Conservation (phyloP, 2,329 filamentous ascomycete genomes). For the Leptographium wingfieldii region DNA sequence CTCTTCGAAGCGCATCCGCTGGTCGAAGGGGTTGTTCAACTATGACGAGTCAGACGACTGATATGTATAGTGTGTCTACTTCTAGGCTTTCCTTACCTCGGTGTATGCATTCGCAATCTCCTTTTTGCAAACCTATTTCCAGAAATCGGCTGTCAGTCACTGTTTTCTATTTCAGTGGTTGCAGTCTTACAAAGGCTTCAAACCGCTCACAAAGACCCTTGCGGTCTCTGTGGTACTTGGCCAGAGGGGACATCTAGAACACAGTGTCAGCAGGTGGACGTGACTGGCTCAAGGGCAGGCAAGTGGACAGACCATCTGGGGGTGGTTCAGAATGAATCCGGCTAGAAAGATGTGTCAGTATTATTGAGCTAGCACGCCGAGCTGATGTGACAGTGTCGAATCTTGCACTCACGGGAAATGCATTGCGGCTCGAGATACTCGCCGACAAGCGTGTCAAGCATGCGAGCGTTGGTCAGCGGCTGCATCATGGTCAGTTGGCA, state of each 20-base stretch:
- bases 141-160: background rate
- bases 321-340: constrained; percentile 14
- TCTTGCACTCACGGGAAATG: constrained; percentile 13
- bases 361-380: background rate
- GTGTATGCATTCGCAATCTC: constrained; percentile 96
- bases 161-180: background rate
- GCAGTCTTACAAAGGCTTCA: constrained; percentile 56
- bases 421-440: constrained; percentile 93
- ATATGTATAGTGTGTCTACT: background rate
- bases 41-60: background rate
- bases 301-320: constrained; percentile 11
- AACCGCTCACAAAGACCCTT: constrained; percentile 90
- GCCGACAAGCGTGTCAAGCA: constrained; percentile 89
- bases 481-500: background rate
- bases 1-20: constrained; percentile 84
- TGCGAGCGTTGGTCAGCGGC: constrained; percentile 84
- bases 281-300: background rate
- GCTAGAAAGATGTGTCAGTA: constrained; percentile 5
- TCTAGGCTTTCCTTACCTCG: constrained; percentile 31
- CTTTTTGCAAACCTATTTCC: constrained; percentile 64
- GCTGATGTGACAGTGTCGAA: background rate
- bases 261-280: background rate
- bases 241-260: constrained; percentile 70
- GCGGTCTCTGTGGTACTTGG: constrained; percentile 79
- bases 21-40: constrained; percentile 94